Evolutionary conservation across 2,329 filamentous ascomycete species (phyloP).

Genomic region (Fusarium sp.): DNA sequence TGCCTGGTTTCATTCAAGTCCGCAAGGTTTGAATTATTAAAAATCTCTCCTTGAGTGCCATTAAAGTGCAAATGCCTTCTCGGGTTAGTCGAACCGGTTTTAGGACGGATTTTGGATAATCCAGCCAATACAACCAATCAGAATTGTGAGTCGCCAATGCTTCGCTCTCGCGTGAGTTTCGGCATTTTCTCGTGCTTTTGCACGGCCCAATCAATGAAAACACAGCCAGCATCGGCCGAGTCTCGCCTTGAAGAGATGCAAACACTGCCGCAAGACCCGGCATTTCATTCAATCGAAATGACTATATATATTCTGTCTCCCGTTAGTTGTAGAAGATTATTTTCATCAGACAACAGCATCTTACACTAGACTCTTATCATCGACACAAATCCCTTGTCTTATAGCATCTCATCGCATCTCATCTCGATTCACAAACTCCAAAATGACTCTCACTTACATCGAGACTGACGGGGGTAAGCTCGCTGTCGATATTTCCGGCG

Average conservation of each 20-base stretch:
- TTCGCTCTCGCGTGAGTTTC: slow-evolving; percentile 8
- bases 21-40: too few species aligned
- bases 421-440: neutral
- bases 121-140: neutral
- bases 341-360: neutral
- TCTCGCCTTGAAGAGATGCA: neutral
- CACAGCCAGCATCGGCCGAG: neutral
- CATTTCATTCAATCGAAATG: neutral
- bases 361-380: accelerated
- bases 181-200: slow-evolving; percentile 25
- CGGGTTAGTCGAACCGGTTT: too few species aligned
- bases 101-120: accelerated
- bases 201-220: neutral
- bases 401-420: too few species aligned
- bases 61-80: neutral
- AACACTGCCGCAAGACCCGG: neutral
- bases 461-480: slow-evolving; percentile 33
- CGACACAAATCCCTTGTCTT: neutral
- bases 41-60: too few species aligned
- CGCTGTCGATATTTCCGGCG: slow-evolving; percentile 20
- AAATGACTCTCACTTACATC: slow-evolving; percentile 24
- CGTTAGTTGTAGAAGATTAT: accelerated
- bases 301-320: neutral
- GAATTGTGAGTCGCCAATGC: accelerated
- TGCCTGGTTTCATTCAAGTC: too few species aligned